Evolutionary conservation across 805 yeast species (phyloP), one percentile per base, ranked within the genome.

Genomic region (Osmozyma mogii): DNA sequence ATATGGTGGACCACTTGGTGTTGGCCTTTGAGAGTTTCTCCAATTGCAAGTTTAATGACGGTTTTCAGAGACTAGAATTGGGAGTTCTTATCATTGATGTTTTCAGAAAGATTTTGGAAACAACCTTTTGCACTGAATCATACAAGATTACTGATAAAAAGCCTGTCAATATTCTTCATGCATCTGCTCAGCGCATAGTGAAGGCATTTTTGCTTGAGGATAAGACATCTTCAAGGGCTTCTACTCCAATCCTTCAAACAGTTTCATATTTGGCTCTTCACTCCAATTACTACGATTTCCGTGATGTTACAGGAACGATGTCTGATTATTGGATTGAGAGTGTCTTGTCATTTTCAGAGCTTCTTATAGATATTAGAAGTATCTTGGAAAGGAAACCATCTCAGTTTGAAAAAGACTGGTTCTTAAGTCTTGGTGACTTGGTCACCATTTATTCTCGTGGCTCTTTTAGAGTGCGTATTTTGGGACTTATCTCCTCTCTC

Each of bases 1-100:
- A 68, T 31, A 54, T 83, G 26, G 58, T 70, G 1, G 50, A 58
- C 4, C 82, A 79, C 50, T 58, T 76, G 22, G 54, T 83, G n/a
- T 71, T 70, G 29, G 70, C 83, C 0, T 84, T 77, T 54, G 95
- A 85, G 44, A 75, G 83, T 40, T 82, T 78, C 41, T 56, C 68
- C 3, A 72, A 68, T 45, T 84, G 94, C 82, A 70, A 75, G 38
- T 87, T 75, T 50, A 56, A 61, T 17, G 50, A 67, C 8, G 56
- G 72, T 1, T 52, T 59, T 26, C 83, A 85, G 45, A 73, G 76
- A 37, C 61, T 72, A 40, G 69, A 74, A 40, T 60, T 85, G 25
- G 85, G 88, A 0, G 56, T 65, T 5, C 54, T 62, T 29, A 62
- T 76, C 5, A 57, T 78, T 9, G 64, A 63, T 15, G 58, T 75